Evolutionary conservation across 257 asterid genomes (phyloP).

Genomic region (Cordia subcordata): DNA sequence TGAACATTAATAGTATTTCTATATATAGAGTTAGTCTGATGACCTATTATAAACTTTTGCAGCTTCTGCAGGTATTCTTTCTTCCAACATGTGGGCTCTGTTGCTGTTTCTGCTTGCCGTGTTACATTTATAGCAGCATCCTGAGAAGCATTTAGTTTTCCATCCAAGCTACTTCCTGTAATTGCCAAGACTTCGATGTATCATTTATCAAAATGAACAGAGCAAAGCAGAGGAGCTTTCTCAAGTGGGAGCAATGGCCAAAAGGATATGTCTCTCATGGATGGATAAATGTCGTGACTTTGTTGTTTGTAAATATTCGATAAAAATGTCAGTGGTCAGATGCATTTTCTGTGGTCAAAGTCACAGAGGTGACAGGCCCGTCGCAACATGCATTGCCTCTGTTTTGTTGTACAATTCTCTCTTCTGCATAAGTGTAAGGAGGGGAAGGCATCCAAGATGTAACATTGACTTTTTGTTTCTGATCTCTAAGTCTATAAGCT

Average conservation of each 20-base stretch:
- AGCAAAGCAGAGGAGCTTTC: slow-evolving; percentile 28
- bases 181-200: slow-evolving; percentile 9
- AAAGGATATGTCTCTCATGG: slow-evolving; percentile 33
- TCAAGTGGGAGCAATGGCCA: slow-evolving; percentile 49
- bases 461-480: slow-evolving; percentile 39
- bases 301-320: slow-evolving; percentile 64
- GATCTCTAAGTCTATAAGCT: slow-evolving; percentile 23
- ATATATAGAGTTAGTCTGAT: background rate
- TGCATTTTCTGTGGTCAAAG: slow-evolving; percentile 77
- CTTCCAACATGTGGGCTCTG: slow-evolving; percentile 36
- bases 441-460: slow-evolving; percentile 45
- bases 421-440: slow-evolving; percentile 38
- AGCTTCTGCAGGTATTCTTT: slow-evolving; percentile 49
- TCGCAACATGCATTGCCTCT: slow-evolving; percentile 39
- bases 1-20: background rate
- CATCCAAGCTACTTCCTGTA: slow-evolving; percentile 7
- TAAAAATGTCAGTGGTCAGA: slow-evolving; percentile 35
- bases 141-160: slow-evolving; percentile 12
- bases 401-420: slow-evolving; percentile 43
- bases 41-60: slow-evolving; percentile 22
- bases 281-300: slow-evolving; percentile 41
- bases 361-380: slow-evolving; percentile 85
- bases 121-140: slow-evolving; percentile 33
- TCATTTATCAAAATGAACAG: slow-evolving; percentile 13
- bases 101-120: slow-evolving; percentile 31